These are phyloP conservation scores for Oldenlandia corymbosa DNA, from an alignment of 257 asterid species.

Conservation along the genomic window DNA sequence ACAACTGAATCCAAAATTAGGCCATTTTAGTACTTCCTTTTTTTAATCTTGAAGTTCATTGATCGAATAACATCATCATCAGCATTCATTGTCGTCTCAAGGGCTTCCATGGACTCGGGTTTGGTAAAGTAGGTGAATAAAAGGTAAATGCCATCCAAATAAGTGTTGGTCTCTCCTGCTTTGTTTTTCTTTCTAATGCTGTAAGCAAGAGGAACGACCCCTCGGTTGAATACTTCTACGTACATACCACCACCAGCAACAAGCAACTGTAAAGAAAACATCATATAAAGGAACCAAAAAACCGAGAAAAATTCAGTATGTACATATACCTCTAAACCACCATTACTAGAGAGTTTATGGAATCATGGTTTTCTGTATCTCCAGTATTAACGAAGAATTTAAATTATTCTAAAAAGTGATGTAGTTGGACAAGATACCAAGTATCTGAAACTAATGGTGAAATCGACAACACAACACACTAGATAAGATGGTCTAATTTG, in stretches of 20 bases:
- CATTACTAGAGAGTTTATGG: neutral
- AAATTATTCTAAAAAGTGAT: neutral
- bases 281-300: neutral
- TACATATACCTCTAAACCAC: neutral
- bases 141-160: slow-evolving; percentile 91
- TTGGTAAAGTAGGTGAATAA: slow-evolving; percentile 89
- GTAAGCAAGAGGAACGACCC: slow-evolving; percentile 92
- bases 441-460: neutral
- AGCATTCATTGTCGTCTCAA: slow-evolving; percentile 41
- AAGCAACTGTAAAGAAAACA: slow-evolving; percentile 50
- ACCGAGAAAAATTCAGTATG: neutral
- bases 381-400: neutral
- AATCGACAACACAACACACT: neutral
- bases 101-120: slow-evolving; percentile 55
- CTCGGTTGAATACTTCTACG: slow-evolving; percentile 92
- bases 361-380: neutral
- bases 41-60: slow-evolving; percentile 73
- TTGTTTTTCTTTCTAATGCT: slow-evolving; percentile 71
- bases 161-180: slow-evolving; percentile 88
- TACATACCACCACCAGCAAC: slow-evolving; percentile 98
- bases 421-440: neutral
- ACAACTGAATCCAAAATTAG: slow-evolving; percentile 8
- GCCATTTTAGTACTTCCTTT: slow-evolving; percentile 41
- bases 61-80: slow-evolving; percentile 82
- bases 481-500: neutral